Conservation (phyloP, 371 early-diverging fungal genomes). For the Rhizopus arrhizus region DNA sequence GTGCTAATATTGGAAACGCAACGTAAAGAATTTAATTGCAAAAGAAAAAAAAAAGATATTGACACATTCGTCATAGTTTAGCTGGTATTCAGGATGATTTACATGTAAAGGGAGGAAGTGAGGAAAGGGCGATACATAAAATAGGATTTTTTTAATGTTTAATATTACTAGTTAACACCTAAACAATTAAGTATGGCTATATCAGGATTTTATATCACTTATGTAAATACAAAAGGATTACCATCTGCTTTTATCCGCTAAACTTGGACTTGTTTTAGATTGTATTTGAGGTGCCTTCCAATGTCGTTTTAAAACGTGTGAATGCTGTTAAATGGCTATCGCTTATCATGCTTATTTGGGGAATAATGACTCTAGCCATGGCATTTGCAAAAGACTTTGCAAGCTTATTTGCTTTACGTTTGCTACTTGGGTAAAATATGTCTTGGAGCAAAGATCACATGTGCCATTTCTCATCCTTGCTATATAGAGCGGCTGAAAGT, state of each 20-base stretch:
- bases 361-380: slow-evolving; percentile 45
- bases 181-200: slow-evolving; percentile 32
- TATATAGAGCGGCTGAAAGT: slow-evolving; percentile 33
- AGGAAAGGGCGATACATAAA: not conserved
- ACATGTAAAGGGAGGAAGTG: slow-evolving; percentile 12
- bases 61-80: slow-evolving; percentile 9
- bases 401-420: slow-evolving; percentile 25
- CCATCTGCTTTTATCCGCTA: not conserved
- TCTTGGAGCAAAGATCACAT: not conserved
- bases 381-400: slow-evolving; percentile 41
- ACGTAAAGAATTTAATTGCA: slow-evolving; percentile 25
- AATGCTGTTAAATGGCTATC: slow-evolving; percentile 52
- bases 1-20: slow-evolving; percentile 55
- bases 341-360: slow-evolving; percentile 53
- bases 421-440: slow-evolving; percentile 36
- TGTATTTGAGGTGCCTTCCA: slow-evolving; percentile 52
- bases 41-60: slow-evolving; percentile 5
- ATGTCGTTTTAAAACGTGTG: slow-evolving; percentile 46
- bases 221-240: slow-evolving; percentile 27
- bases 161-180: slow-evolving; percentile 21
- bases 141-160: slow-evolving; percentile 15
- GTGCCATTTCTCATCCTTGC: not conserved
- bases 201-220: slow-evolving; percentile 47
- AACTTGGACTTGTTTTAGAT: slow-evolving; percentile 7
- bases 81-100: slow-evolving; percentile 30